Evolutionary conservation across 345 rosid genomes (phyloP), one percentile per base, ranked within the genome.

Genomic region (Sisymbrium irio): DNA sequence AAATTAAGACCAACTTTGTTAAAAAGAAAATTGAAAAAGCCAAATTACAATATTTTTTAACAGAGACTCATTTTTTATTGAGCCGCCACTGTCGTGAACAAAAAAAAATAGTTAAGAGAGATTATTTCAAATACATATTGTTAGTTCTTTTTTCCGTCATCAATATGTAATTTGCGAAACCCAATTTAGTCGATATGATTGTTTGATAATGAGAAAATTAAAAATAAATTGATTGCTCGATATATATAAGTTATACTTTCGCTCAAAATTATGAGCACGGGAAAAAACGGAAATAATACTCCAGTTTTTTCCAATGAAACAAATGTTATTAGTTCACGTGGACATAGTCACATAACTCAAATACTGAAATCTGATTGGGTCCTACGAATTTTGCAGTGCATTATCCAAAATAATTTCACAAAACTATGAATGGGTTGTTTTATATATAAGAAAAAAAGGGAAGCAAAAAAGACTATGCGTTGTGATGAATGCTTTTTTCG

Each of bases 331-430:
- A 54, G 42, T 69, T 76, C 70, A 75, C 65, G 74, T 61, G 79
- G 74, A 62, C 58, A 55, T 32, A 32, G 42, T 42, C 73, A 27
- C 49, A 66, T 32, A 41, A 22, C 57, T 67, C 64, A 68, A 60
- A 28, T 13, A 14, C 45, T 75, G 44, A 67, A 68, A 76, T 69
- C 79, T 76, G 74, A 69, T 76, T 76, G 75, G 79, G 74, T 68
- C 79, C 79, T 76, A 76, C 79, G 65, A 49, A 76, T 69, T 75
- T 76, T 69, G 70, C 42, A 62, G 7, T 69, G 25, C 74, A 69
- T 75, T 75, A 76, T 69, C 65, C 74, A 69, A 53, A 53, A 42
- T 40, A 39, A 67, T 49, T 67, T 67, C 28, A 66, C 44, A 39
- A 40, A 37, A 47, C 35, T 19, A 47, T 0, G n/a, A 17, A 66